Percentiles rank a stretch among this genome's conserved stretches.
phyloP scores from a whole-genome alignment of 2,329 filamentous ascomycete genomes.

The Cladosporium sp. region DNA sequence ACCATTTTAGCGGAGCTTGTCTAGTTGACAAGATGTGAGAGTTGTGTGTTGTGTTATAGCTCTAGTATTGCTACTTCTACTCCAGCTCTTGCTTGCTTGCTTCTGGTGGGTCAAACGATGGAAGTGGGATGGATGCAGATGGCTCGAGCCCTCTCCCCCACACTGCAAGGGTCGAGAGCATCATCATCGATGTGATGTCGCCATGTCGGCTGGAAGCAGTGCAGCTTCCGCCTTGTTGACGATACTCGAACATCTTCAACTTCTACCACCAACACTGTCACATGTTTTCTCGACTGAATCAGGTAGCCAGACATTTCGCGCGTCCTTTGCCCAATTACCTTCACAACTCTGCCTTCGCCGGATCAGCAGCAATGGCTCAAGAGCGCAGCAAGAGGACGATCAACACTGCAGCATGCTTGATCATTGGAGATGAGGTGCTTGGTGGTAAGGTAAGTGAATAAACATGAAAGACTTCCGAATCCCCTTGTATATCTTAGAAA shows the following conservation, averaged over 20 bases:
- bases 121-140: constrained; percentile 1
- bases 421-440: constrained; percentile 96
- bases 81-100: background rate
- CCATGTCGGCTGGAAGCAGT: background rate
- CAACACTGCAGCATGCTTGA: constrained; percentile 85
- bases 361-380: constrained; percentile 46
- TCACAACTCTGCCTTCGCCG: constrained; percentile 46
- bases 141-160: constrained; percentile 9
- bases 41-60: background rate
- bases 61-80: background rate
- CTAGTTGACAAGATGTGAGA: background rate
- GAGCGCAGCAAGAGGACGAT: constrained; percentile 67
- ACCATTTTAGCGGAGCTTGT: constrained; percentile 1
- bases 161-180: background rate
- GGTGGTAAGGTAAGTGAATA: constrained; percentile 74
- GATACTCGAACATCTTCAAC: background rate
- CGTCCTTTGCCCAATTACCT: constrained; percentile 61
- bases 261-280: constrained; percentile 1
- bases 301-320: constrained; percentile 71
- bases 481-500: constrained; percentile 3
- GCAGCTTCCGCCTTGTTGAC: background rate
- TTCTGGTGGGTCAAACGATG: background rate
- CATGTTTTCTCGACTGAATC: constrained; percentile 78
- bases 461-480: background rate
- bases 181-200: constrained; percentile 6